Percentiles rank a stretch among this genome's conserved stretches.
Conservation (phyloP, 1,284 basidiomycete species). For the Cutaneotrichosporon spelunceum region DNA sequence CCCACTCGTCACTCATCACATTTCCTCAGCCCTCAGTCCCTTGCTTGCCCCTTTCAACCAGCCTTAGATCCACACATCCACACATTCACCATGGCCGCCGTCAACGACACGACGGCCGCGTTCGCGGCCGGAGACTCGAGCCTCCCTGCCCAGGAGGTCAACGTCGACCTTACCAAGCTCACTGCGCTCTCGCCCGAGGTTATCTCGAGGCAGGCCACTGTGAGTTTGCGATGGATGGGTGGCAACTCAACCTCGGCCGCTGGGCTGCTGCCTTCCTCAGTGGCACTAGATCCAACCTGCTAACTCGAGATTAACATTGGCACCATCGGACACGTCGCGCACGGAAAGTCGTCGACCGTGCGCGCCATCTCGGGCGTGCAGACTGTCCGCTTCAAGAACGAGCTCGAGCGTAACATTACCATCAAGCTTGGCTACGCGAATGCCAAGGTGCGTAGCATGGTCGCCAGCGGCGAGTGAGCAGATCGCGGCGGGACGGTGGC, state of each 20-base stretch:
- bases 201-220: conserved; percentile 89
- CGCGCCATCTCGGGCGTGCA: conserved; percentile 99
- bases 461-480: neutral
- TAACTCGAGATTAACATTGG: conserved; percentile 55
- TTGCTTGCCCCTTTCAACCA: neutral
- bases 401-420: conserved; percentile 95
- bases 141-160: conserved; percentile 49
- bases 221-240: conserved; percentile 27
- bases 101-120: conserved; percentile 40
- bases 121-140: conserved; percentile 24
- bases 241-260: conserved; percentile 6
- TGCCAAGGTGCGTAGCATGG: conserved; percentile 69
- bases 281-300: neutral
- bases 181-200: conserved; percentile 92
- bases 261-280: too few species aligned
- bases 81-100: conserved; percentile 20
- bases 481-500: neutral
- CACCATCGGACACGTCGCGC: conserved; percentile 94
- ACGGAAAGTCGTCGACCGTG: conserved; percentile 98
- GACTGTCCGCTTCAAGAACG: conserved; percentile 99
- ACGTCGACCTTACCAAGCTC: conserved; percentile 74
- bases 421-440: conserved; percentile 99
- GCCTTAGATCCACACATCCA: neutral
- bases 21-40: neutral
- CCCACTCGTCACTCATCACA: neutral